Conservation (phyloP, 2,329 filamentous ascomycete genomes). For the Fusarium illudens region DNA sequence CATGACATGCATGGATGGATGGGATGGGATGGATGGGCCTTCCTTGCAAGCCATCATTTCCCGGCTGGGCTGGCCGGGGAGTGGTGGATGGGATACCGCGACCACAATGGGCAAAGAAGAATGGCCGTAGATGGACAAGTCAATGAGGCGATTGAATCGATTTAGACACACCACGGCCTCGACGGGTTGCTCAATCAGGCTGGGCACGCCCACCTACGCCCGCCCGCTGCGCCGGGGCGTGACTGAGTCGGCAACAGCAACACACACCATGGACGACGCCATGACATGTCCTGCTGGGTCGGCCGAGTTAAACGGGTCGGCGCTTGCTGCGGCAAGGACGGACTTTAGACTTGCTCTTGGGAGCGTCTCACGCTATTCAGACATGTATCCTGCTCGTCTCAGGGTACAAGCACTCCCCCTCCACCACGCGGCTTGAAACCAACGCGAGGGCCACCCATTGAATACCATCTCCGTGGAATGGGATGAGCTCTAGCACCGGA, state of each 20-base stretch:
- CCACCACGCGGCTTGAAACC: conserved; percentile 23
- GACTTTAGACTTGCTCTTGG: conserved; percentile 4
- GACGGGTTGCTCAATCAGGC: conserved; percentile 8
- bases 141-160: conserved; percentile 6
- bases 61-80: conserved; percentile 2
- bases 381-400: neutral
- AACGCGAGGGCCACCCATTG: conserved; percentile 24
- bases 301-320: neutral
- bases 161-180: conserved; percentile 3
- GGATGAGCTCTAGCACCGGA: conserved; percentile 29
- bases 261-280: neutral
- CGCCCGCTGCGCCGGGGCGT: conserved; percentile 12
- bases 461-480: conserved; percentile 38
- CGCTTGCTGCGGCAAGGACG: neutral
- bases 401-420: conserved; percentile 8
- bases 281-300: neutral
- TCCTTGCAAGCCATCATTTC: conserved; percentile 36
- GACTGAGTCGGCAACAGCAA: neutral
- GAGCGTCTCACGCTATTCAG: neutral
- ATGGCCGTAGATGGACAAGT: conserved; percentile 8
- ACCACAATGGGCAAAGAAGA: conserved; percentile 18
- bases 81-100: neutral
- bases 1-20: conserved; percentile 32
- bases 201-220: too few species aligned
- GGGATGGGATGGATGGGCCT: too few species aligned